A percentile compares a stretch with the other conserved stretches of the same genome.
phyloP scores from a whole-genome alignment of 2,329 filamentous ascomycete species.

The Alternaria gaisen region DNA sequence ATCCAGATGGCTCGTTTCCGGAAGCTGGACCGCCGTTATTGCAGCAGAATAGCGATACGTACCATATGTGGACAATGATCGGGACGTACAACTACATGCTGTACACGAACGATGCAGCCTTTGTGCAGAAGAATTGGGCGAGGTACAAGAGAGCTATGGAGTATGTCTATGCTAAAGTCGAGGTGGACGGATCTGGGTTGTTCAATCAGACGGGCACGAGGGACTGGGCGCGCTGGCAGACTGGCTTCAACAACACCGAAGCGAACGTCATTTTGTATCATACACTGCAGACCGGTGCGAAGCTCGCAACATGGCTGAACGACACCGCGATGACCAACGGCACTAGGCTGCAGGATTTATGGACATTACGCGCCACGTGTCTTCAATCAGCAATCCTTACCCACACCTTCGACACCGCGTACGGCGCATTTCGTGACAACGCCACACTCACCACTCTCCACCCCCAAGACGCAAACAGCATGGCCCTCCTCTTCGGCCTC shows the following conservation, averaged over 20 bases:
- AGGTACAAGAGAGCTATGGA: conserved; percentile 25
- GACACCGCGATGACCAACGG: background rate
- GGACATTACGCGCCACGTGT: conserved; percentile 4
- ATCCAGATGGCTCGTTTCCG: conserved; percentile 28
- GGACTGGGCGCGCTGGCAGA: conserved; percentile 44
- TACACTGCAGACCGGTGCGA: conserved; percentile 31
- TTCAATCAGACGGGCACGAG: conserved; percentile 30
- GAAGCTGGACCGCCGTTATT: conserved; percentile 27
- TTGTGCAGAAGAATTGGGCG: conserved; percentile 22
- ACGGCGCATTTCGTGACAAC: conserved; percentile 29
- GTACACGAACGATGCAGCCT: conserved; percentile 22
- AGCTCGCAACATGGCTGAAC: conserved; percentile 23
- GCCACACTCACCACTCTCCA: conserved; percentile 21
- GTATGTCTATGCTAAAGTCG: conserved; percentile 21
- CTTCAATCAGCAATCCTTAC: conserved; percentile 9
- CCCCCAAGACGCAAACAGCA: conserved; percentile 37
- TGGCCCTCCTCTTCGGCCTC: conserved; percentile 35
- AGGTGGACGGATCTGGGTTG: conserved; percentile 23
- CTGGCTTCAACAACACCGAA: conserved; percentile 44
- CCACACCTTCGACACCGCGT: conserved; percentile 17
- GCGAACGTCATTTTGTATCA: conserved; percentile 47
- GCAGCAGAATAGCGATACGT: conserved; percentile 31
- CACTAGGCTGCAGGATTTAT: background rate
- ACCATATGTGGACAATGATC: conserved; percentile 34
- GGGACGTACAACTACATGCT: conserved; percentile 33